These are phyloP conservation scores for Diospyros kaki DNA, from an alignment of 148 eudicot species.

Conservation along the genomic window DNA sequence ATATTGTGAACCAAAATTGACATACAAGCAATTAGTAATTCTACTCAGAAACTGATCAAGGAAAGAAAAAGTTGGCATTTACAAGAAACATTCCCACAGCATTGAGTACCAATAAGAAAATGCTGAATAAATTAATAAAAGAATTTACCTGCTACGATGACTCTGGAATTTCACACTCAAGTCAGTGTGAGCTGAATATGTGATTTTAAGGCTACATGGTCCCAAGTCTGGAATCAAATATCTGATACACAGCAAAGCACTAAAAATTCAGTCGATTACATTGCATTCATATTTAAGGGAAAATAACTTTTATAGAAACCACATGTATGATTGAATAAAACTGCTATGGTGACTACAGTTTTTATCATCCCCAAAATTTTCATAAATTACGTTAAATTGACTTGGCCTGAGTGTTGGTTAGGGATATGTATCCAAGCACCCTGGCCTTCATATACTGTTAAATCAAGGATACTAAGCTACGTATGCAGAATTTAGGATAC, in stretches of 20 bases:
- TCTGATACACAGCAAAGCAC: slow-evolving; percentile 25
- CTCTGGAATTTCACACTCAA: slow-evolving; percentile 90
- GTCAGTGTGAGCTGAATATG: slow-evolving; percentile 94
- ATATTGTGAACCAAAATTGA: background rate
- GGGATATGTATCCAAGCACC: too few species aligned
- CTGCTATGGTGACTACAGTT: too few species aligned
- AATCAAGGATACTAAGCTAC: too few species aligned
- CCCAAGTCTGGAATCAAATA: slow-evolving; percentile 90
- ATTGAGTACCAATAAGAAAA: too few species aligned
- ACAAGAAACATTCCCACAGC: too few species aligned
- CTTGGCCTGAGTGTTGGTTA: too few species aligned
- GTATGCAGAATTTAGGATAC: too few species aligned
- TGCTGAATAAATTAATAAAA: background rate
- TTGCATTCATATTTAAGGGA: background rate
- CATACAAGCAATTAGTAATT: background rate
- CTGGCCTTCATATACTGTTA: too few species aligned
- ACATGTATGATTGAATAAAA: too few species aligned
- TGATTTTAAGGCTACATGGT: slow-evolving; percentile 75
- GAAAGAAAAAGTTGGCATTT: background rate
- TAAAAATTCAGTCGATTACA: background rate
- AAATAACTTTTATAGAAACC: background rate
- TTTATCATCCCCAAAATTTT: too few species aligned
- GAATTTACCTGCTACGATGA: slow-evolving; percentile 89
- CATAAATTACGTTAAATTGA: too few species aligned
- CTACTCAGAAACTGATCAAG: background rate